Percentiles rank a stretch among this genome's conserved stretches.
Conservation (phyloP, 2,329 filamentous ascomycete species). For the Exophiala phaeomuriformis region DNA sequence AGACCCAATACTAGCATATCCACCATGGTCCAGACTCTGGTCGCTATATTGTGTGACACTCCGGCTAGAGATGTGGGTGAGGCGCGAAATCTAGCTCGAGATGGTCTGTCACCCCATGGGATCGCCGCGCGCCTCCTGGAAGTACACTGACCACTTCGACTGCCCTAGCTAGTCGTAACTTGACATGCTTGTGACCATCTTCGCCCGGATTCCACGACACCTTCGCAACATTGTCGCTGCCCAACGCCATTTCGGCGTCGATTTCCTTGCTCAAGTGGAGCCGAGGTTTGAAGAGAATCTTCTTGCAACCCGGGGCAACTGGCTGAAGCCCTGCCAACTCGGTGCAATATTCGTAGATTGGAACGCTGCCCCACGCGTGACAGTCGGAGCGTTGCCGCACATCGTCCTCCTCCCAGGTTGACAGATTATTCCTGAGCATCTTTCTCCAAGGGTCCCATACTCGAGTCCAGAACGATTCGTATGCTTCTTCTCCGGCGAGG, state of each 20-base stretch:
- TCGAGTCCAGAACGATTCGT: not conserved
- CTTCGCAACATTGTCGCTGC: not conserved
- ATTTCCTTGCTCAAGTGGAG: not conserved
- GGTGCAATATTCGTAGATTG: not conserved
- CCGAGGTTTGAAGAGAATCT: not conserved
- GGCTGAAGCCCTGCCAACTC: constrained; percentile 40
- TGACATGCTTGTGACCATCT: not conserved
- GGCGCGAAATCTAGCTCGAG: not conserved
- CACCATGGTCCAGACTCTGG: too few species aligned
- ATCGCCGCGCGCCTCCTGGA: not conserved
- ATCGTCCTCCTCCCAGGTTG: constrained; percentile 3
- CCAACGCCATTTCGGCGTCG: not conserved
- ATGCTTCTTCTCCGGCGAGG: not conserved
- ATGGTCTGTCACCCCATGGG: not conserved
- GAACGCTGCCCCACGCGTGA: not conserved
- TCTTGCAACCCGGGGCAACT: not conserved
- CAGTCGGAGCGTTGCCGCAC: not conserved
- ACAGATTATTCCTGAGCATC: not conserved
- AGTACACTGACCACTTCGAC: not conserved
- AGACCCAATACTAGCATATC: too few species aligned
- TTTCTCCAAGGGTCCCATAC: not conserved
- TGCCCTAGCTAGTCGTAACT: not conserved
- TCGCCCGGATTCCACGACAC: not conserved
- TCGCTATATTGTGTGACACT: too few species aligned
- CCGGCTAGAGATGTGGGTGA: not conserved